Evolutionary conservation across 2,329 filamentous ascomycete genomes (phyloP), one percentile per base, ranked within the genome.

Genomic region (Arthroderma sp.): DNA sequence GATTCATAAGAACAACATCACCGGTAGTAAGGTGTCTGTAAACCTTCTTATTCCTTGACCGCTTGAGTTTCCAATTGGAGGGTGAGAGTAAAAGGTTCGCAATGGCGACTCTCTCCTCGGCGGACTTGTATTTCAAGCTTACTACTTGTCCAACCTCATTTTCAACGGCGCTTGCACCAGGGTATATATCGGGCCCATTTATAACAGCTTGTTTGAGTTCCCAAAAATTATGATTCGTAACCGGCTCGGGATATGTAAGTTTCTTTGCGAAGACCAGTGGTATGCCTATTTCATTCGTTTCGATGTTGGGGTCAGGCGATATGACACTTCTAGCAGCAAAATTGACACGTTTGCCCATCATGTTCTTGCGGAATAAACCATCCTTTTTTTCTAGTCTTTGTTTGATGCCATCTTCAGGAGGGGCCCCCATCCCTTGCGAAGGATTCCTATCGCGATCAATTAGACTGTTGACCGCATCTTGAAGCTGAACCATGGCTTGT

Each of bases 261-360:
- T 94, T 96, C 61, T 81, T 86, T 1, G 91, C 91, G 63, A 98
- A 98, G 9, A 96, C 91, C n/a, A 89, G 86, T 11, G 91, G 91
- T 2, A 98, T 89, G 62, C 91, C 91, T 53, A 98, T 96, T 66
- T 98, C 91, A 63, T 94, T 96, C 11, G 91, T 96, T 64, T 98
- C 91, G 57, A 98, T 94, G 59, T 96, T 98, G 2, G 91, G 91
- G 60, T 98, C 91, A 0, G 91, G 91, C 6, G 89, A 96, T 55
- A 98, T 98, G 62, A 98, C 91, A 74, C 85, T 94, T 62, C 91
- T 83, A 33, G 91, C 91, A 41, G 91, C 91, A 62, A 91, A 96
- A 64, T 98, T 96, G 68, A 98, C 91, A 71, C 91, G 87, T 72
- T 98, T 98, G 49, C 91, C 91, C 91, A 98, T 98, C 91, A 98